Evolutionary conservation across 2,329 filamentous ascomycete species (phyloP), one percentile per base, ranked within the genome.

Genomic region (Podosphaera aphanis): DNA sequence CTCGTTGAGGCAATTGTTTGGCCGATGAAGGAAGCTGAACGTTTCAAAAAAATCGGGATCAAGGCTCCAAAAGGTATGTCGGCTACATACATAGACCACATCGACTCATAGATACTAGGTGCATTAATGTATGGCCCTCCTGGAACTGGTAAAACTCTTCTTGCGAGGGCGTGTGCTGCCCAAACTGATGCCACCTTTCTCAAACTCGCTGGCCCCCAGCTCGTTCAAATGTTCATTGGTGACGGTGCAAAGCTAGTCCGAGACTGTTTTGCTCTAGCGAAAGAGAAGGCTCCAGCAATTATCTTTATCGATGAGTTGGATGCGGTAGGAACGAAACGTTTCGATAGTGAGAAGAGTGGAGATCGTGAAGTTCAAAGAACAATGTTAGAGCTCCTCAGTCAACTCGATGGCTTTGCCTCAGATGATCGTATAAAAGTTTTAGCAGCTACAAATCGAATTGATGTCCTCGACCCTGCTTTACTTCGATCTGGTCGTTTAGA

Each of bases 301-400:
- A 98, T 98, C 63, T 98, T 98, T 70, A 95, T 98, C 57, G 90
- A 98, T 65, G 90, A 98, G 65, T 68, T 98, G 51, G 90, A 98
- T 61, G 90, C 90, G 48, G 80, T 98, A n/a, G 90, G 90, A 54
- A 95, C 88, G 46, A 95, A 95, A 67, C 88, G 90, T 59, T 98
- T 98, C 67, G 90, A 98, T 63, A 93, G 83, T 54, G 86, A 95
- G 61, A 98, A 95, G 71, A 90, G 82, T 49, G 90, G 90, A 65
- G 90, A 98, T 62, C 75, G 90, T 62, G 90, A 98, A 66, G 90
- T 98, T 38, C 90, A 98, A 66, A 77, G 90, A 62, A 98, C 90
- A 48, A 98, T 98, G 92, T 69, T 98, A 67, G 90, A 98, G 64
- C 74, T 98, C 46, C 79, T 98, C 52, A 98, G 98, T 66, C 90